Base-by-base conservation (phyloP, 2,329 filamentous ascomycete genomes). In the Xylariaceae sp. region DNA sequence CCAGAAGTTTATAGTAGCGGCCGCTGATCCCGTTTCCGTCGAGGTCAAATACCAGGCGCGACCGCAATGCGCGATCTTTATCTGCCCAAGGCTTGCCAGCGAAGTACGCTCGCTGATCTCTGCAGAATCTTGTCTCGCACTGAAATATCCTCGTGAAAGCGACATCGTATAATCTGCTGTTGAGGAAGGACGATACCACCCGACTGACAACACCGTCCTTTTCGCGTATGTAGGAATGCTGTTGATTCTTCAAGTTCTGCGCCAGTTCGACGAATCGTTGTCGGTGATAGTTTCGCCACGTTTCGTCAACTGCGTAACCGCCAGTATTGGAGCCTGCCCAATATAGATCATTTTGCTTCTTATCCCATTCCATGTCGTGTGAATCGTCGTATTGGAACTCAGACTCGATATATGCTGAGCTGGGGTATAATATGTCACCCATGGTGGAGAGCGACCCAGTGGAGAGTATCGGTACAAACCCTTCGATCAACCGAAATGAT, bases 241-340 rank as follows among this genome's bases (percentile, higher is more conserved):
- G 8, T 2, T 51, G 49, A 0, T 15, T n/a, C 0, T 58, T 58
- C 1, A 72, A 48, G 10, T 73, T 70, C 35, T 75, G 73, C 0
- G 69, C 68, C 4, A 77, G 53, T 6, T 51, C 35, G 2, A 78
- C 71, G 52, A 78, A 73, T 54, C 79, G 64, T 60, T 82, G 78
- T 1, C 81, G 74, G 16, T 84, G 81, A 33, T 72, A 75, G 1
- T 65, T 43, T 1, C 56, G 58, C 79, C 79, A 82, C 0, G 63
- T 49, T 1, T 65, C 57, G 8, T 68, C 63, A 0, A 57, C 55
- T 0, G 67, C 69, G 32, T 69, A 75, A 0, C 75, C 80, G 2
- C 81, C 82, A 0, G 81, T 83, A 0, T 74, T 82, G 0, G 77
- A 81, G 0, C 82, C 82, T 0, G 77, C 75, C 83, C 82, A 85